These are phyloP conservation scores for Hemileccinum rubropunctum DNA, from an alignment of 768 basidiomycete genomes.

Conservation along the genomic window DNA sequence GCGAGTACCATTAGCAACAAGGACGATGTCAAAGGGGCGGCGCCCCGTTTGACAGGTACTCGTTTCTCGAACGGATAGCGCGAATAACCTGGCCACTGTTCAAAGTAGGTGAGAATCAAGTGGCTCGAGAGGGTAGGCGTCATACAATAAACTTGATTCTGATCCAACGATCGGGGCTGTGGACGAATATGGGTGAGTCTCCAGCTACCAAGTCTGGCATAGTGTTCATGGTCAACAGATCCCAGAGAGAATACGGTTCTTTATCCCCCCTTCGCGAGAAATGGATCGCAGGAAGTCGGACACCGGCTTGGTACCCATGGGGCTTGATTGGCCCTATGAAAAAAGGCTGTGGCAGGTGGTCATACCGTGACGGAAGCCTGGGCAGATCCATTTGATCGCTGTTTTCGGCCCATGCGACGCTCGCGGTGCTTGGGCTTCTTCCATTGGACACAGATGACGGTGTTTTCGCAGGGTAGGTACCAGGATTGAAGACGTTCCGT, in stretches of 20 bases:
- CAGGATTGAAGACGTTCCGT: conserved; percentile 27
- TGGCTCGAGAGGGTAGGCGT: background rate
- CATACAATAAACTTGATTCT: conserved; percentile 37
- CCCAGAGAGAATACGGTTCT: conserved; percentile 27
- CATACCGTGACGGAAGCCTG: conserved; percentile 5
- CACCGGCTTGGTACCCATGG: conserved; percentile 11
- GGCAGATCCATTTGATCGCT: background rate
- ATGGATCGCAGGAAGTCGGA: conserved; percentile 26
- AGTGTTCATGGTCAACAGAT: conserved; percentile 20
- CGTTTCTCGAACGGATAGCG: conserved; percentile 37
- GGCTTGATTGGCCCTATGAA: conserved; percentile 12
- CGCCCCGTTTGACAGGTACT: conserved; percentile 33
- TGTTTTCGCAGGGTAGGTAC: conserved; percentile 11
- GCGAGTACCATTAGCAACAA: conserved; percentile 32
- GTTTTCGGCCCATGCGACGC: background rate
- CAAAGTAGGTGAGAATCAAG: background rate
- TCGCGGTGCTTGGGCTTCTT: background rate
- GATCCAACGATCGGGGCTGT: conserved; percentile 27
- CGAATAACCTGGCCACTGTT: conserved; percentile 51
- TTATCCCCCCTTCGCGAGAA: conserved; percentile 29
- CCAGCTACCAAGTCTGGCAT: conserved; percentile 26
- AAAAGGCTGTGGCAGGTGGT: conserved; percentile 21
- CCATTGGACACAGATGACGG: conserved; percentile 8
- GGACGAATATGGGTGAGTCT: conserved; percentile 19
- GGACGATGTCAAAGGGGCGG: conserved; percentile 27